Base-by-base conservation (phyloP, 2,329 filamentous ascomycete species). In the Xylaria sp. region DNA sequence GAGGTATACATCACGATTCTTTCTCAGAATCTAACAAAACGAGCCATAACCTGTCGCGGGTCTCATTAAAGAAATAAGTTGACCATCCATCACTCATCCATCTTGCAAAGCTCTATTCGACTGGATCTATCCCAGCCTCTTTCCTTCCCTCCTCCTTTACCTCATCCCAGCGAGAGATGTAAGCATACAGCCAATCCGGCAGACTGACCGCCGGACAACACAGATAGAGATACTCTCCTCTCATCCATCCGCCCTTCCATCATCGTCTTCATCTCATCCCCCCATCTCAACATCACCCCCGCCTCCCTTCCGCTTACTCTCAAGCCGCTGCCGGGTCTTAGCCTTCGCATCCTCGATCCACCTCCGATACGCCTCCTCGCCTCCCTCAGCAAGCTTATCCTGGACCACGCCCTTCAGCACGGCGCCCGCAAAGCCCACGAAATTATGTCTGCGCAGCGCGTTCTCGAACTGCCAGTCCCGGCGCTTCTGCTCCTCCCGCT, bases 381-480 rank as follows among this genome's bases (percentile, higher is more conserved):
- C 84, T 0, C 88, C 91, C 72, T 91, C 86, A 69, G 85, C 84
- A 50, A 97, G 79, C 85, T 97, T 97, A 70, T 83, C 80, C 72
- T 82, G 86, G n/a, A 94, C 92, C 3, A 98, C 95, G 0, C 90
- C 92, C 84, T 96, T 97, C 75, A 97, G 83, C 70, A 98, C 85
- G 84, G 98, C 94, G 13, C 93, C 94, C 2, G 95, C 92, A 77
- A 99, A 98, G 0, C 94, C 95, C 0, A 99, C 93, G 83, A 99
- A 99, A 81, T 99, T 99, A 81, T 97, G 95, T 75, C 92, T 85
- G 70, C 96, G 84, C 76, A 99, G 84, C 12, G 94, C 92, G 81
- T 99, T 99, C 86, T 99, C 96, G 86, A 96, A 98, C 78, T 90
- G 88, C 96, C 96, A 99, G 72, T 91, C 92, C 67, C 86, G 86